These are phyloP conservation scores for Amesomyces nigricolor DNA, from an alignment of 2,329 filamentous ascomycete species.

Conservation along the genomic window DNA sequence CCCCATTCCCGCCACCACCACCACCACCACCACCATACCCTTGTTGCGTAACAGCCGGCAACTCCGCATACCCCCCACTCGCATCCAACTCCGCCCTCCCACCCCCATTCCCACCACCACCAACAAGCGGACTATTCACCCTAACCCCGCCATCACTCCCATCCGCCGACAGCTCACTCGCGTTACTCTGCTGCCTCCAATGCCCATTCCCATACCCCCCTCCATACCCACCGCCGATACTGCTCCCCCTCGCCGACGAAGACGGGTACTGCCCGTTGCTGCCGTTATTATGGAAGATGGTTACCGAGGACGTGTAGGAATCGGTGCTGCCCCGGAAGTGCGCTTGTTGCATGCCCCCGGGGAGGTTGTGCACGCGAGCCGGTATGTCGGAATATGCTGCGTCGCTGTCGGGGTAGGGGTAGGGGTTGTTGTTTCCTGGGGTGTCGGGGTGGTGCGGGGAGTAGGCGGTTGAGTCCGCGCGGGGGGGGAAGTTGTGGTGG, in stretches of 20 bases:
- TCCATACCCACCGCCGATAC: too few species aligned
- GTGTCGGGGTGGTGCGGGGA: conserved; percentile 21
- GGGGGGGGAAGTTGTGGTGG: conserved; percentile 6
- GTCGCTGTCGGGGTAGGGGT: conserved; percentile 24
- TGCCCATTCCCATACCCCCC: conserved; percentile 29
- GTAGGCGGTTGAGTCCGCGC: conserved; percentile 22
- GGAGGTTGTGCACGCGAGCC: conserved; percentile 15
- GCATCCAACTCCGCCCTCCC: conserved; percentile 29
- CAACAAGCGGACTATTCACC: conserved; percentile 3
- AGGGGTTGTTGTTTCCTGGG: conserved; percentile 19
- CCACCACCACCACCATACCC: background rate
- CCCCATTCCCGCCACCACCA: conserved; percentile 13
- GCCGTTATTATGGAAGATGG: background rate
- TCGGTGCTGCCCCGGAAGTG: conserved; percentile 32
- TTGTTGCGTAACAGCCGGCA: background rate
- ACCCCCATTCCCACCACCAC: background rate
- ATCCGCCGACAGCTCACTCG: conserved; percentile 38
- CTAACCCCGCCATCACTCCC: conserved; percentile 27
- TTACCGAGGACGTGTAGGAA: too few species aligned
- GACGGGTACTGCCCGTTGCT: conserved; percentile 29
- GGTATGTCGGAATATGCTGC: conserved; percentile 28
- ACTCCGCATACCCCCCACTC: background rate
- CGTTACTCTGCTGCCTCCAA: conserved; percentile 39
- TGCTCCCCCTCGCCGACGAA: too few species aligned
- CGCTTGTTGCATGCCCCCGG: conserved; percentile 19